These are phyloP conservation scores for Penicillium coprophilum DNA, from an alignment of 495 filamentous ascomycete species.

Conservation along the genomic window DNA sequence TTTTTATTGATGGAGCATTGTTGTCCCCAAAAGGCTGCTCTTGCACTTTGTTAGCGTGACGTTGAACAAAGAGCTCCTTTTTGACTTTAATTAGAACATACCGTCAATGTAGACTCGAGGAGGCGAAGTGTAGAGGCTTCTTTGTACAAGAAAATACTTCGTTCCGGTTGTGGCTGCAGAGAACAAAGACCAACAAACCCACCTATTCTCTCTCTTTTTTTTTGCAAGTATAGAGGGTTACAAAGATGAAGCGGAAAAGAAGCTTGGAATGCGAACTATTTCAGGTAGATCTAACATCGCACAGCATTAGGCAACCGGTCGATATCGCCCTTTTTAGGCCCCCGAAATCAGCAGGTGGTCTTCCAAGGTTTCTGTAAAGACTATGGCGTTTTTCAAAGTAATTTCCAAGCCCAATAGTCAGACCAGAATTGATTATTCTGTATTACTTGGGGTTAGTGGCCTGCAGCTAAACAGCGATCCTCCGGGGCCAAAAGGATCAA, in stretches of 20 bases:
- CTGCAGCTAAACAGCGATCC: background rate
- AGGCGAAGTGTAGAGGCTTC: background rate
- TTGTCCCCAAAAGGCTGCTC: background rate
- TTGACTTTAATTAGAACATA: background rate
- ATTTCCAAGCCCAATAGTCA: background rate
- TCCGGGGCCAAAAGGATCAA: background rate
- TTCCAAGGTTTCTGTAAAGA: background rate
- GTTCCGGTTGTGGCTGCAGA: constrained; percentile 4
- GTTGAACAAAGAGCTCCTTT: background rate
- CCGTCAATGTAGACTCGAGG: background rate
- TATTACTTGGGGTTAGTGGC: background rate
- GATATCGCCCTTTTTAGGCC: background rate
- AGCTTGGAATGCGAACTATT: background rate
- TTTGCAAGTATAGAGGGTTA: background rate
- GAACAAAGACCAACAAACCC: background rate
- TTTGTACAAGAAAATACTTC: constrained; percentile 1
- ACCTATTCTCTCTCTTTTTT: background rate
- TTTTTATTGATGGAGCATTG: background rate
- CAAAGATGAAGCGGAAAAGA: background rate
- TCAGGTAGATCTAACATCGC: background rate
- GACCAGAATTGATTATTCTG: background rate
- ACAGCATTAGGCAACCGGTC: background rate
- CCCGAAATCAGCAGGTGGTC: constrained; percentile 1
- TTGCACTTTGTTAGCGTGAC: background rate
- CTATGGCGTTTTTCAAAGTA: background rate